Evolutionary conservation across 345 rosid species (phyloP).

Genomic region (Trapa bicornis): DNA sequence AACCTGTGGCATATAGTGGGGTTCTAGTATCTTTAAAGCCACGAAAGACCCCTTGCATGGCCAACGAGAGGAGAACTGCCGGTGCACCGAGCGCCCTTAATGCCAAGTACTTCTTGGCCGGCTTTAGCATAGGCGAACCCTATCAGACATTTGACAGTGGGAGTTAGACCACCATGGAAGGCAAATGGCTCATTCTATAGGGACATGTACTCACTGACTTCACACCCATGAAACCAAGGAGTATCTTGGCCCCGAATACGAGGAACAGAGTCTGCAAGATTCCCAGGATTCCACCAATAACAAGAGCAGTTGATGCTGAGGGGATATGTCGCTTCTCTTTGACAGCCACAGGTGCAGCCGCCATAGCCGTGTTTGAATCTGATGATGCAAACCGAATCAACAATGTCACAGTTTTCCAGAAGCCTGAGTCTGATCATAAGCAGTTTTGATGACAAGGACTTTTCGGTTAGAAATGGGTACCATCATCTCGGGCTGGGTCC

Average conservation of each 20-base stretch:
- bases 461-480: conserved; percentile 7
- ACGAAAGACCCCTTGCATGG: conserved; percentile 93
- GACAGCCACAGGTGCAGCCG: conserved; percentile 12
- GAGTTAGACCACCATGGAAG: neutral
- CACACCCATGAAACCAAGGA: conserved; percentile 78
- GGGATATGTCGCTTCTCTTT: conserved; percentile 46
- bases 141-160: conserved; percentile 9
- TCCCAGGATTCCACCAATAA: conserved; percentile 60
- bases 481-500: conserved; percentile 15
- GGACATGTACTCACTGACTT: conserved; percentile 41
- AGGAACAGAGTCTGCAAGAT: conserved; percentile 64
- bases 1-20: conserved; percentile 82
- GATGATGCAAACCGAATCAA: neutral
- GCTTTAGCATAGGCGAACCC: conserved; percentile 59
- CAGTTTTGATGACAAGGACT: neutral
- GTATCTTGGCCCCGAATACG: conserved; percentile 48
- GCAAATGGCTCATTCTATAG: neutral
- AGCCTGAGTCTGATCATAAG: neutral
- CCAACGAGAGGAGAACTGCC: conserved; percentile 83
- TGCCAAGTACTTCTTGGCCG: conserved; percentile 68
- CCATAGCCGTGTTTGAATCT: conserved; percentile 11
- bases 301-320: conserved; percentile 90
- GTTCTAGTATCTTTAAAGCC: conserved; percentile 93
- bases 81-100: conserved; percentile 79
- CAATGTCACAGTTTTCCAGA: neutral